Conservation (phyloP, 2,329 filamentous ascomycete genomes). For the Albifimbria verrucaria region DNA sequence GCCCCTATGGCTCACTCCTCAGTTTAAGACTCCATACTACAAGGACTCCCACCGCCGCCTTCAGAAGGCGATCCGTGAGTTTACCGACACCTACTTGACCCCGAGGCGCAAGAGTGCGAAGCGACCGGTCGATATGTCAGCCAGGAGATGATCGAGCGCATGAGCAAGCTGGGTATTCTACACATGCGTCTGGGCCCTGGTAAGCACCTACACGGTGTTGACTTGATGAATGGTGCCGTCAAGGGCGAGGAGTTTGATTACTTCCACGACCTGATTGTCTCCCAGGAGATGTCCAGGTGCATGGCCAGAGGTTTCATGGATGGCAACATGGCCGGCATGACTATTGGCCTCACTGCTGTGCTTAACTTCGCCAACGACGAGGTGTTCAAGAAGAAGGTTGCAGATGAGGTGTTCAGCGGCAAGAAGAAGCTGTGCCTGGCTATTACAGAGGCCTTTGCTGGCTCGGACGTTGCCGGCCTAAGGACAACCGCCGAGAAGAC, state of each 20-base stretch:
- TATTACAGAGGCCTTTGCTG: conserved; percentile 86
- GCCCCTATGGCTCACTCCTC: conserved; percentile 74
- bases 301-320: conserved; percentile 81
- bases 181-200: conserved; percentile 84
- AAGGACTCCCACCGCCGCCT: conserved; percentile 68
- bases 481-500: conserved; percentile 77
- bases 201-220: conserved; percentile 71
- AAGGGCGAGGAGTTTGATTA: conserved; percentile 82
- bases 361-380: conserved; percentile 73
- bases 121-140: conserved; percentile 68
- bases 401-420: conserved; percentile 70
- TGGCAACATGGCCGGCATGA: conserved; percentile 84
- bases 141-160: conserved; percentile 71
- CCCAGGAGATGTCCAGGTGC: conserved; percentile 68
- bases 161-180: conserved; percentile 70
- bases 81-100: conserved; percentile 67
- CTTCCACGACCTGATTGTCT: conserved; percentile 76
- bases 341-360: conserved; percentile 75
- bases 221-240: conserved; percentile 65
- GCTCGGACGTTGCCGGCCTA: conserved; percentile 73
- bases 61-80: conserved; percentile 67
- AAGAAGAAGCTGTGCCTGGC: conserved; percentile 87
- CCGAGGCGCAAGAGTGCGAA: conserved; percentile 76
- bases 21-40: conserved; percentile 79
- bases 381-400: conserved; percentile 62